Base-by-base conservation (phyloP, 768 basidiomycete genomes). In the Auricularia heimuer region DNA sequence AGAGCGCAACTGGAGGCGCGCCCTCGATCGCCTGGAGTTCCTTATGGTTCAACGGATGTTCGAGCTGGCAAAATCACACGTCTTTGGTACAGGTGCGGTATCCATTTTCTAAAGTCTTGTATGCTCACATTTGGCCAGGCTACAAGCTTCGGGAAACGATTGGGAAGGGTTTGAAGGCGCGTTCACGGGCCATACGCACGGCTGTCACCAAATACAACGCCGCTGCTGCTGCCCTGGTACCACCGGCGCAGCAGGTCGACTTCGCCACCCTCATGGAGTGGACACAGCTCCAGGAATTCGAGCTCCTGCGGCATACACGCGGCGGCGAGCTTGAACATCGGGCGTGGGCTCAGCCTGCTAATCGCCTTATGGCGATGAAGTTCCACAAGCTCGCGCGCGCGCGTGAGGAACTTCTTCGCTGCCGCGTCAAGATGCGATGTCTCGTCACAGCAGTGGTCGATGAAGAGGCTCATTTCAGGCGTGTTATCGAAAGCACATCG, bases 301-400 rank as follows among this genome's bases (percentile, higher is more conserved):
- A 68, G 16, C 67, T 77, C 14, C 71, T 77, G 2, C 66, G 65
- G 4, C 68, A 75, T 45, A 69, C 72, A 0, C 65, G 69, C 4
- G 37, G 67, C 24, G 71, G 75, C 33, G 64, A 76, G 24, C 64
- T 33, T 4, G 45, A 69, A 1, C 69, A 68, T 61, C 24, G 24
- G 47, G 69, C 65, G 2, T 77, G 76, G 76, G 67, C 69, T 0
- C 34, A 69, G 3, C 71, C 78, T 14, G 76, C 81, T 72, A 81
- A 82, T 65, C 54, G 72, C 8, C 68, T 71, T 65, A 63, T 67
- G 1, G 71, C 73, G 58, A 70, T 72, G 18, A 62, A 69, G 4
- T 67, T 74, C 61, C 71, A 73, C 61, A 71, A 71, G n/a, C 71
- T 78, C 35, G 58, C 68, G 36, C 69, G 69, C 8, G 75, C 77